Conservation (phyloP, 225 moss, liverwort and hornwort genomes). For the Bryoerythrophyllum caledonicum region DNA sequence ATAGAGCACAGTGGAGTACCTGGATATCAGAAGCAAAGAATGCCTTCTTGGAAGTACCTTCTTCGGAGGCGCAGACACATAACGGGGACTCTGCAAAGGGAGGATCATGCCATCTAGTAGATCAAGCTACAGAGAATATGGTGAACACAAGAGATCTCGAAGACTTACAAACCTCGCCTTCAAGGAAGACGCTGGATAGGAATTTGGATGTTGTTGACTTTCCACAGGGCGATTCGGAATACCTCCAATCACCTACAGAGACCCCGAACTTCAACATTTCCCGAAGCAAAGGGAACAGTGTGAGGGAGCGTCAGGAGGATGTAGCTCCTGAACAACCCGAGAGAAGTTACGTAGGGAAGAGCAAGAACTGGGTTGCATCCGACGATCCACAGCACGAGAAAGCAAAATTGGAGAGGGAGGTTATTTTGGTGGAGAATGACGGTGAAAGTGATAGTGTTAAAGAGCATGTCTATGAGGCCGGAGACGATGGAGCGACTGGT, state of each 20-base stretch:
- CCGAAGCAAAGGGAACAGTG: constrained; percentile 23
- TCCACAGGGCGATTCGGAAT: constrained; percentile 27
- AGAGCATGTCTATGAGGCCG: constrained; percentile 41
- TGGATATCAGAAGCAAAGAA: constrained; percentile 63
- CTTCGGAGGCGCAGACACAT: constrained; percentile 34
- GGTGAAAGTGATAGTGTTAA: constrained; percentile 44
- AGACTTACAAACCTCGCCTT: constrained; percentile 24
- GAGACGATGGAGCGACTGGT: constrained; percentile 21
- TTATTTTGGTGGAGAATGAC: constrained; percentile 22
- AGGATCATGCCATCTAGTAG: constrained; percentile 26
- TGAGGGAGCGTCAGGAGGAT: constrained; percentile 22
- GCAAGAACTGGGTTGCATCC: constrained; percentile 14
- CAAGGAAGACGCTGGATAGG: constrained; percentile 44
- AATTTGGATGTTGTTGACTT: constrained; percentile 29
- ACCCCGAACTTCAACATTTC: neutral
- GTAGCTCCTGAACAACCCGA: constrained; percentile 22
- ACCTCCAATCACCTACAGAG: constrained; percentile 25
- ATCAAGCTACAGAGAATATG: constrained; percentile 23
- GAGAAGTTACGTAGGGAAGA: constrained; percentile 24
- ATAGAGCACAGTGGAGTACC: constrained; percentile 47
- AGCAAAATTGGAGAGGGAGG: constrained; percentile 28
- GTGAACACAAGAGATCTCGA: constrained; percentile 20
- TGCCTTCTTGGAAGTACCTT: constrained; percentile 12
- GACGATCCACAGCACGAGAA: constrained; percentile 22
- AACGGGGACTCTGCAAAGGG: constrained; percentile 22